These are phyloP conservation scores for Ophiostoma novo-ulmi DNA, from an alignment of 2,329 filamentous ascomycete species.

Conservation along the genomic window DNA sequence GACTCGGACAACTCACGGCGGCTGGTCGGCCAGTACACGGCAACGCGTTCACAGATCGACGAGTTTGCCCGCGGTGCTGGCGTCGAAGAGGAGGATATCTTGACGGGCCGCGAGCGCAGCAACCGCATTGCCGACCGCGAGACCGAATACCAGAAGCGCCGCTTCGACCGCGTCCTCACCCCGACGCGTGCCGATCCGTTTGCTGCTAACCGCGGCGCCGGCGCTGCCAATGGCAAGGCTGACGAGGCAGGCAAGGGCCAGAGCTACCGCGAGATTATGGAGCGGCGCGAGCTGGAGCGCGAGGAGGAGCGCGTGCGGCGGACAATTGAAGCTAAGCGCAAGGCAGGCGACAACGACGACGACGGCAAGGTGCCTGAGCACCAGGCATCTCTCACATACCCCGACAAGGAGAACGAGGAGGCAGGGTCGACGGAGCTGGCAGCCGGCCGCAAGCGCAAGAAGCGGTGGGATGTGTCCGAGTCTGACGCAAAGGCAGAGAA, in stretches of 20 bases:
- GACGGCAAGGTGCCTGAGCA: slow-evolving; percentile 57
- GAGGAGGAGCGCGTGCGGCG: slow-evolving; percentile 84
- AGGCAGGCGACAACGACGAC: slow-evolving; percentile 48
- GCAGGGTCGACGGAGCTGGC: slow-evolving; percentile 60
- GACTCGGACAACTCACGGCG: slow-evolving; percentile 50
- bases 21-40: slow-evolving; percentile 92
- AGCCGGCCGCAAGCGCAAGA: slow-evolving; percentile 75
- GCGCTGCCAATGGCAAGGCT: slow-evolving; percentile 47
- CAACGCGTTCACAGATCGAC: slow-evolving; percentile 83
- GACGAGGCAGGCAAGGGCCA: slow-evolving; percentile 52
- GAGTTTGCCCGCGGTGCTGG: slow-evolving; percentile 83
- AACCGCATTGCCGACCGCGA: slow-evolving; percentile 88
- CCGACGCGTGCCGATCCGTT: slow-evolving; percentile 84
- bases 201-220: slow-evolving; percentile 63
- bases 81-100: slow-evolving; percentile 85
- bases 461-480: slow-evolving; percentile 84
- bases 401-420: slow-evolving; percentile 68
- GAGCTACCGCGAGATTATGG: slow-evolving; percentile 88
- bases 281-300: slow-evolving; percentile 79
- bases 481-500: slow-evolving; percentile 40
- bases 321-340: slow-evolving; percentile 69
- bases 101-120: slow-evolving; percentile 81
- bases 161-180: slow-evolving; percentile 81
- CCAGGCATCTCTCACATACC: slow-evolving; percentile 67
- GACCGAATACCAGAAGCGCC: slow-evolving; percentile 94